Conservation (phyloP, 208 protist genomes). For the Crithidia mellificae region DNA sequence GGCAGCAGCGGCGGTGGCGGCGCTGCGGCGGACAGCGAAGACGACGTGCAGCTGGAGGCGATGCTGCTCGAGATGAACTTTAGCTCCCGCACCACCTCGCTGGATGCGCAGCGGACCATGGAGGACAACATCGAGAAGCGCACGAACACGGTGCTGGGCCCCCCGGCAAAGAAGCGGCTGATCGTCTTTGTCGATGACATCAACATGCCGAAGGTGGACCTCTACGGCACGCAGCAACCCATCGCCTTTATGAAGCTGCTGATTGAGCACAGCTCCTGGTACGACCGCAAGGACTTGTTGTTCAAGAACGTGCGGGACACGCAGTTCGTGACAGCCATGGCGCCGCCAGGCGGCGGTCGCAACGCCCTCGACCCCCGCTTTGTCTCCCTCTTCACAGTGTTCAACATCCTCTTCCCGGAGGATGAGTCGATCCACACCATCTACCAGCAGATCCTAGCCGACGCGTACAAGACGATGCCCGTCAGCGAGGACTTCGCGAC, state of each 20-base stretch:
- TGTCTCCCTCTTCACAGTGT: conserved; percentile 96
- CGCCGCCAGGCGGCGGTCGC: conserved; percentile 95
- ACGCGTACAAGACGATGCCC: conserved; percentile 84
- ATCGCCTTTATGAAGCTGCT: conserved; percentile 98
- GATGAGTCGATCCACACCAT: conserved; percentile 96
- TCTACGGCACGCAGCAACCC: conserved; percentile 98
- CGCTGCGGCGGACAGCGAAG: conserved; percentile 27
- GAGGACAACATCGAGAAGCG: conserved; percentile 98
- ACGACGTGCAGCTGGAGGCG: conserved; percentile 85
- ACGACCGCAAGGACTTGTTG: conserved; percentile 96
- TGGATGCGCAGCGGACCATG: conserved; percentile 96
- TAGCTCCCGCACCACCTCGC: conserved; percentile 94
- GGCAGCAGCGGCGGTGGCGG: neutral
- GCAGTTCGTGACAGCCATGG: conserved; percentile 97
- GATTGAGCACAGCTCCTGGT: conserved; percentile 96
- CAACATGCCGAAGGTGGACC: conserved; percentile 99
- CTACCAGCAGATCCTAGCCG: conserved; percentile 94
- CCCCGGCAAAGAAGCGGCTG: conserved; percentile 95
- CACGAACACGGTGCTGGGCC: conserved; percentile 94
- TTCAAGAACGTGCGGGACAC: conserved; percentile 97
- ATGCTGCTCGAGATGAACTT: conserved; percentile 97
- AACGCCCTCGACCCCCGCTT: conserved; percentile 98
- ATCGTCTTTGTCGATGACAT: conserved; percentile 98
- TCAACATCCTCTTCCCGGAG: conserved; percentile 97
- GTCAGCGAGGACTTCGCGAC: conserved; percentile 47